Base-by-base conservation (phyloP, 805 yeast genomes). In the Candida silvicultrix region DNA sequence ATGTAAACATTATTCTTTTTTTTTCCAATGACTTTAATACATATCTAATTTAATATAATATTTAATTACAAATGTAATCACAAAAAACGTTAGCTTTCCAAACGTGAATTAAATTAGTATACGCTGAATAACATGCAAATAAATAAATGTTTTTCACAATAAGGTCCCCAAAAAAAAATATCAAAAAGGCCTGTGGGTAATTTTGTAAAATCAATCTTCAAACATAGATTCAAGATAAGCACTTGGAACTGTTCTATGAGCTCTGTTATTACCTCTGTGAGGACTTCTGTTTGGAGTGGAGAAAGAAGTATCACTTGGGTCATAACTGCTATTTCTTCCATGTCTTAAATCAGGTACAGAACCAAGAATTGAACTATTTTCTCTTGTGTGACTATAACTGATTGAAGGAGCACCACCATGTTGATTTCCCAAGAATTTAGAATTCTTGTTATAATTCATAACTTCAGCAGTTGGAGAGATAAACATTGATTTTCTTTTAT, bases 381-480 rank as follows among this genome's bases (percentile, higher is more conserved):
- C 25, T 31, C 42, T 40, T 18, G 42, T 15, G 15, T 40, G 36
- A 31, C 22, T 20, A 23, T 21, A 20, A 21, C 18, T 37, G 11
- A 20, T 37, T n/a, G 14, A 8, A 7, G 38, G 22, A 8, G 16
- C 18, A 40, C 40, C 28, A 20, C 19, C 35, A n/a, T 35, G 38
- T 7, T 22, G 9, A 5, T 5, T 19, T 5, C 40, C 40, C 10
- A 38, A 18, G 7, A 69, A 45, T 51, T 60, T 62, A 38, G 76
- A 37, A 49, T 59, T 42, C 44, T 58, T 48, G 41, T 56, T 59
- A 40, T 73, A 75, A 46, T 70, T 69, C 77, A 81, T 75, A 16
- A 82, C 83, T 56, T 85, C 89, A 16, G 81, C 82, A 1, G 95
- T 87, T 31, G 95, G 95, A 3, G 94, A 85, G 44, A 85, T 77